Base-by-base conservation (phyloP, 2,329 filamentous ascomycete species). In the Exophiala alcalophila region DNA sequence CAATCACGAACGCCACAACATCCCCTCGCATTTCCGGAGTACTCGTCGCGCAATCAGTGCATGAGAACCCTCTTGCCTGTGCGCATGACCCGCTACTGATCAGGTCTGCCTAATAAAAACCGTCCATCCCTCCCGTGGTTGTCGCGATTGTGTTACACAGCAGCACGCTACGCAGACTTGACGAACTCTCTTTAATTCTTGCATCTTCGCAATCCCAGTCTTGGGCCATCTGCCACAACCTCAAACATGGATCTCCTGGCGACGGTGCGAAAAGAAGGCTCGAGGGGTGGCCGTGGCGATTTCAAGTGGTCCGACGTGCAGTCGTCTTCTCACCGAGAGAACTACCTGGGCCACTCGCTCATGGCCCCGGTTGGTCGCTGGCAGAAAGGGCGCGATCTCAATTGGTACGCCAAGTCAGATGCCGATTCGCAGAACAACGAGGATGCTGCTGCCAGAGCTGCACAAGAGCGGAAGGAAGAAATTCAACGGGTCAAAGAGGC, bases 231-330 rank as follows among this genome's bases (percentile, higher is more conserved):
- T n/a, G n/a, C 27, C 30, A 20, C 18, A 6, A 20, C n/a, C 16
- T 8, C 23, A 18, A 67, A 18, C 43, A 96, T 98, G 92, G 92
- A 98, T 76, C 78, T 98, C 41, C 80, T 97, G 40, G 86, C 90
- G 47, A 88, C 86, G 28, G 84, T 98, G 50, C 87, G 90, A 60
- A 97, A 98, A 69, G 91, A 94, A 64, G 80, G 80, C 18, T 40
- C 12, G 49, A 77, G 92, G 55, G 92, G 92, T 60, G 92, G 92
- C 48, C 77, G 75, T 61, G 85, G 85, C 66, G 89, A 96, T 65
- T 98, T 98, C 72, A 90, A 83, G 68, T 97, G 92, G 92, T 86
- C 91, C 54, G 89, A 96, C 56, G 91, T 98, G 61, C 84, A 91
- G 63, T 81, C 74, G 53, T 94, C 89, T 35, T 71, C 77, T 15